phyloP scores from a whole-genome alignment of 352 stramenopile genomes.

The Phytophthora lateralis region DNA sequence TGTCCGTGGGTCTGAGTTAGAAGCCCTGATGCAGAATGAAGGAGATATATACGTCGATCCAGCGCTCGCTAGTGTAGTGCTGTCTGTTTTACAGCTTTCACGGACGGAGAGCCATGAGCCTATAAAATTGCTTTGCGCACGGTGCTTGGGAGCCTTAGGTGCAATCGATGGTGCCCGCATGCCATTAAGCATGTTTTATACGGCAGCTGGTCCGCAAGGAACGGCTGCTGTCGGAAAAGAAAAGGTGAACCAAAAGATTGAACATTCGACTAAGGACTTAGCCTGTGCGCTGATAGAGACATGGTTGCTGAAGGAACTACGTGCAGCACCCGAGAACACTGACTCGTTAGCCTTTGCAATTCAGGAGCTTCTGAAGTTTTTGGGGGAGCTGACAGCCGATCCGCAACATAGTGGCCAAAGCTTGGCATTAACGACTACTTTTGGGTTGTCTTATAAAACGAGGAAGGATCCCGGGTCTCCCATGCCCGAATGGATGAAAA shows the following conservation, averaged over 20 bases:
- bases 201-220: slow-evolving; percentile 31
- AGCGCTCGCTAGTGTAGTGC: slow-evolving; percentile 59
- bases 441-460: slow-evolving; percentile 24
- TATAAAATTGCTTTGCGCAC: slow-evolving; percentile 75
- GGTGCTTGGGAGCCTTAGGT: slow-evolving; percentile 76
- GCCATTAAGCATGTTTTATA: slow-evolving; percentile 69
- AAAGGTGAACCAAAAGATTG: slow-evolving; percentile 46
- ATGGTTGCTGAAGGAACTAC: slow-evolving; percentile 83
- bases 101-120: slow-evolving; percentile 63
- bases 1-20: slow-evolving; percentile 62
- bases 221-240: slow-evolving; percentile 40
- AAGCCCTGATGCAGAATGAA: slow-evolving; percentile 73
- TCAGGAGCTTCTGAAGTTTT: slow-evolving; percentile 85
- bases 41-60: slow-evolving; percentile 69
- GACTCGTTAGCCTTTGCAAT: slow-evolving; percentile 85
- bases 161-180: slow-evolving; percentile 84
- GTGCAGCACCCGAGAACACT: slow-evolving; percentile 83
- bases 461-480: slow-evolving; percentile 13
- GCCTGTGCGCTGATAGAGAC: slow-evolving; percentile 83
- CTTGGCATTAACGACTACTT: slow-evolving; percentile 25
- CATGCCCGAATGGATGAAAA: slow-evolving; percentile 89
- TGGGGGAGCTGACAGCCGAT: slow-evolving; percentile 74
- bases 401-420: slow-evolving; percentile 76
- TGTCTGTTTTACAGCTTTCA: slow-evolving; percentile 72
- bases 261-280: slow-evolving; percentile 82